These are phyloP conservation scores for Bullera alba DNA, from an alignment of 768 basidiomycete genomes.

Conservation along the genomic window DNA sequence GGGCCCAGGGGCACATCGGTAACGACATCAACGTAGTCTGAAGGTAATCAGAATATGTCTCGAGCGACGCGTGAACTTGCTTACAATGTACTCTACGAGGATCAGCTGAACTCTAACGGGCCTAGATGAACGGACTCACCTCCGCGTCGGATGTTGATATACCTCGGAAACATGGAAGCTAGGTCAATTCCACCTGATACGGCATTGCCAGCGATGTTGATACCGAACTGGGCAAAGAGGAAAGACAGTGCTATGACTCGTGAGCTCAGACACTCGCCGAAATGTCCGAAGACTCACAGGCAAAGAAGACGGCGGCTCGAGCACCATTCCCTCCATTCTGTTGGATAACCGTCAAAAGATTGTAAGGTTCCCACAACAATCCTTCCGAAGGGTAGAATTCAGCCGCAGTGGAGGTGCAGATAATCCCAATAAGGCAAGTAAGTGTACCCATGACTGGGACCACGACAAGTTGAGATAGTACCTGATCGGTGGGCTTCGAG, in stretches of 20 bases:
- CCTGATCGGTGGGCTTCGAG: slow-evolving; percentile 22
- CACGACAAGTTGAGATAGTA: slow-evolving; percentile 10
- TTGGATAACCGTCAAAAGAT: slow-evolving; percentile 18
- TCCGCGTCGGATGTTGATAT: slow-evolving; percentile 24
- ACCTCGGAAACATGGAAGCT: slow-evolving; percentile 21
- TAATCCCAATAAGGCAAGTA: slow-evolving; percentile 32
- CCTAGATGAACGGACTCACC: too few relatives aligned
- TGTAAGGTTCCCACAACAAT: slow-evolving; percentile 32
- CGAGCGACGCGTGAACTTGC: too few relatives aligned
- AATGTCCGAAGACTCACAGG: slow-evolving; percentile 9
- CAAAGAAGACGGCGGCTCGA: slow-evolving; percentile 41
- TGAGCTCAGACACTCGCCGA: not conserved
- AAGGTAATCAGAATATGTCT: not conserved
- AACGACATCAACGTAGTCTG: slow-evolving; percentile 21
- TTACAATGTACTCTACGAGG: too few relatives aligned
- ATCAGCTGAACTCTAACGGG: too few relatives aligned
- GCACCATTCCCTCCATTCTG: slow-evolving; percentile 26
- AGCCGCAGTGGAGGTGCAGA: slow-evolving; percentile 35
- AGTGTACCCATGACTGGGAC: slow-evolving; percentile 21
- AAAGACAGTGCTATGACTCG: slow-evolving; percentile 23
- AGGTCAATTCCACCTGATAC: slow-evolving; percentile 30
- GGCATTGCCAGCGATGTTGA: slow-evolving; percentile 37
- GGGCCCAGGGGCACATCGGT: slow-evolving; percentile 31
- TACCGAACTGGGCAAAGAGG: slow-evolving; percentile 28
- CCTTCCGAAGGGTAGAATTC: slow-evolving; percentile 31